Conservation (phyloP, 1,284 basidiomycete species). For the Cryptococcus hybrid region DNA sequence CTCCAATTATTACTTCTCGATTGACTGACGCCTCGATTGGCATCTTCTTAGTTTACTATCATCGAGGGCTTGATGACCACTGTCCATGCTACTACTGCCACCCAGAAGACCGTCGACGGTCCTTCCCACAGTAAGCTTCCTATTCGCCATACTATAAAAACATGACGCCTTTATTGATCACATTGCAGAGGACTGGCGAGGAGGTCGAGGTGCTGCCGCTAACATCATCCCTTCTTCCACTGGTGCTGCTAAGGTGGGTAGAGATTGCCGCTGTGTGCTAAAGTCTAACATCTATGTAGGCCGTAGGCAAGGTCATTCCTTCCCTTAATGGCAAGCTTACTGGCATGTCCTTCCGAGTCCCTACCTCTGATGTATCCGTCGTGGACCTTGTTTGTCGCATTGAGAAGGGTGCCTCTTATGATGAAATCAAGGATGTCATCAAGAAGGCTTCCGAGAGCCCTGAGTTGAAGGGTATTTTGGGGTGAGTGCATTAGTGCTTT, state of each 20-base stretch:
- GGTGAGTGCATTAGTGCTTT: conserved; percentile 24
- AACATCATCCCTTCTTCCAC: conserved; percentile 99
- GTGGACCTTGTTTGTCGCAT: conserved; percentile 95
- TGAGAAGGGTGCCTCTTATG: conserved; percentile 82
- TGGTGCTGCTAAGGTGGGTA: conserved; percentile 82
- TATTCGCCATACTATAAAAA: no score
- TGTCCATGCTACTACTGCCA: conserved; percentile 94
- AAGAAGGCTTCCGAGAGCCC: conserved; percentile 75
- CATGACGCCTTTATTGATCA: not conserved
- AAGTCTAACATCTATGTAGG: conserved; percentile 53
- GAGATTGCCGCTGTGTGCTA: not conserved
- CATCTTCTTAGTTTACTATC: conserved; percentile 65
- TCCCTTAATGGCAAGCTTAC: conserved; percentile 95
- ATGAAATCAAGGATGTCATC: conserved; percentile 85
- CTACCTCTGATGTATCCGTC: conserved; percentile 95
- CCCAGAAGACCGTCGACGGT: conserved; percentile 99
- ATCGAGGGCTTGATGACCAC: conserved; percentile 98
- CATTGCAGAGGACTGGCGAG: conserved; percentile 59
- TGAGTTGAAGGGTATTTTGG: conserved; percentile 75
- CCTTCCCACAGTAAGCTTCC: conserved; percentile 69
- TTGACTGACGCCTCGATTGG: not conserved
- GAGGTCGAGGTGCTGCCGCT: conserved; percentile 92
- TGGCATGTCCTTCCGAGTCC: conserved; percentile 95
- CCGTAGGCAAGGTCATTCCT: conserved; percentile 99
- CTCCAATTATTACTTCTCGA: not conserved